phyloP scores from a whole-genome alignment of 306 rosid species.

The Prunus campanulata region DNA sequence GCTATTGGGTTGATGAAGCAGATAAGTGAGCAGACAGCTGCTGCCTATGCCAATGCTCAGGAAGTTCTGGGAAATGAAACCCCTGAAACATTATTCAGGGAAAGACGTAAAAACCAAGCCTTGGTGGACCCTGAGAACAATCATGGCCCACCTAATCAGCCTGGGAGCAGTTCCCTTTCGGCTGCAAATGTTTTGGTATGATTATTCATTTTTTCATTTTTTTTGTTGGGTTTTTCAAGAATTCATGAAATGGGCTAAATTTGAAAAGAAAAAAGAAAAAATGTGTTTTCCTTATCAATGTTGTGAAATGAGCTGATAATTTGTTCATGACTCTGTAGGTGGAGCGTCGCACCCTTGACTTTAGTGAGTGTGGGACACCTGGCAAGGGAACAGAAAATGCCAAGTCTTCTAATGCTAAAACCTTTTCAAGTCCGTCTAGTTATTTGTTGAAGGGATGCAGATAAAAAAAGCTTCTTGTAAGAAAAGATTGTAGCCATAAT shows the following conservation, averaged over 20 bases:
- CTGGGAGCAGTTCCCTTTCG: constrained; percentile 38
- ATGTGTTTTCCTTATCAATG: neutral
- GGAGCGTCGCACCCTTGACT: constrained; percentile 84
- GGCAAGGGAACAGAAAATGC: constrained; percentile 49
- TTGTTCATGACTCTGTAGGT: constrained; percentile 37
- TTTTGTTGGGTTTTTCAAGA: neutral
- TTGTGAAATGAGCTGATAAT: neutral
- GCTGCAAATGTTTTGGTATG: constrained; percentile 60
- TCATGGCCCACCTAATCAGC: constrained; percentile 25
- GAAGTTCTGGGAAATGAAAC: constrained; percentile 72
- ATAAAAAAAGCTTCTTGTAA: constrained; percentile 22
- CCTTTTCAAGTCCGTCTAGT: constrained; percentile 67
- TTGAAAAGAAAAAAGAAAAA: too few species aligned
- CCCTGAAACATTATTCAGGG: constrained; percentile 48
- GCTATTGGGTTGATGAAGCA: constrained; percentile 90
- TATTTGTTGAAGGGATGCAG: constrained; percentile 80
- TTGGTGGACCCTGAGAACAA: constrained; percentile 33
- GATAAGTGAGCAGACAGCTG: constrained; percentile 79
- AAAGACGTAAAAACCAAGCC: constrained; percentile 23
- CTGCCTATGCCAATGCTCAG: constrained; percentile 80
- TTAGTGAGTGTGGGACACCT: constrained; percentile 89
- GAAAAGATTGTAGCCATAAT: neutral
- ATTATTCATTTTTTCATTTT: neutral
- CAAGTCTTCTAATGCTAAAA: constrained; percentile 44
- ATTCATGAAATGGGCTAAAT: neutral